Evolutionary conservation across 805 yeast species (phyloP).

Genomic region (Schwanniomyces sp.): DNA sequence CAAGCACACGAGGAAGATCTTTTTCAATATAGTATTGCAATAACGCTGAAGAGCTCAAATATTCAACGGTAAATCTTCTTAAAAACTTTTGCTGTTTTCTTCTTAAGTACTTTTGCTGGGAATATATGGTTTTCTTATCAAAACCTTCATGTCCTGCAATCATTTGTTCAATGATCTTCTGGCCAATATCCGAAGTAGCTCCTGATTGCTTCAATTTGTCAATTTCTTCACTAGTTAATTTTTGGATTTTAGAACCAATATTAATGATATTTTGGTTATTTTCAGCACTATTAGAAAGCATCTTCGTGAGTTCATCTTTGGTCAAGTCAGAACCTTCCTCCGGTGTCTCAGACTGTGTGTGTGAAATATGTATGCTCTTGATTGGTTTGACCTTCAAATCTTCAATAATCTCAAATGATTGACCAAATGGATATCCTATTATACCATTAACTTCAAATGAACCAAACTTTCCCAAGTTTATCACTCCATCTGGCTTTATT

Average conservation of each 20-base stretch:
- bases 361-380: slow-evolving; percentile 26
- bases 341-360: slow-evolving; percentile 25
- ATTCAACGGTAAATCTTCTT: slow-evolving; percentile 80
- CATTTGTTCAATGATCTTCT: slow-evolving; percentile 76
- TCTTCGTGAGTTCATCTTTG: slow-evolving; percentile 34
- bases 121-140: slow-evolving; percentile 81
- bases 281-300: slow-evolving; percentile 50
- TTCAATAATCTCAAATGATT: slow-evolving; percentile 79
- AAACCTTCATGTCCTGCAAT: slow-evolving; percentile 83
- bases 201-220: slow-evolving; percentile 77
- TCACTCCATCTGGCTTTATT: slow-evolving; percentile 55
- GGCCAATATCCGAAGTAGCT: slow-evolving; percentile 61
- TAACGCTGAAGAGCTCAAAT: slow-evolving; percentile 67
- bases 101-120: slow-evolving; percentile 88
- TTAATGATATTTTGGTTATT: slow-evolving; percentile 65
- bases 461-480: slow-evolving; percentile 91
- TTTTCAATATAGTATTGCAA: slow-evolving; percentile 75
- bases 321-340: slow-evolving; percentile 39
- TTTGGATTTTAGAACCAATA: slow-evolving; percentile 71
- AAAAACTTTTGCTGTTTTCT: slow-evolving; percentile 91
- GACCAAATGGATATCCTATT: slow-evolving; percentile 83
- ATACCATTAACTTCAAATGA: slow-evolving; percentile 71
- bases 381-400: slow-evolving; percentile 53
- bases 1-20: slow-evolving; percentile 70
- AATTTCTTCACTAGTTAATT: slow-evolving; percentile 74